Base-by-base conservation (phyloP, 768 basidiomycete species). In the Lyophyllum semitale region DNA sequence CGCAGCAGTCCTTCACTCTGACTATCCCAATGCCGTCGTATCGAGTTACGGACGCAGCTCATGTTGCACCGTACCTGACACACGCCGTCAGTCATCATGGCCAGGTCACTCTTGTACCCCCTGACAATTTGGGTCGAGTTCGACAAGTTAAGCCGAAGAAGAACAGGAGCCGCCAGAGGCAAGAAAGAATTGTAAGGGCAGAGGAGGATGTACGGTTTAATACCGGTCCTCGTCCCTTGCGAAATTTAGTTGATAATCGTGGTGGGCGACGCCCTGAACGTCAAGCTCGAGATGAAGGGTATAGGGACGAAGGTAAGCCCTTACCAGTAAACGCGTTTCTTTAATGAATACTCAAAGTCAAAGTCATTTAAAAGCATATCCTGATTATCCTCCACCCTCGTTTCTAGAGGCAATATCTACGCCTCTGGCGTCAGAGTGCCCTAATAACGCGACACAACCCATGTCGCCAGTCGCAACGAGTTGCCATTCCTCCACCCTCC, bases 361-460 rank as follows among this genome's bases (percentile, higher is more conserved):
- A 17, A 54, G 43, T 27, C 60, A 60, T 44, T 37, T 55, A 64
- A 62, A 78, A 68, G 70, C 62, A 68, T 76, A 76, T 44, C 82
- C 84, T 25, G 81, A 89, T 64, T 88, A 87, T 63, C 87, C 86
- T 7, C 90, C 90, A 12, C 89, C 90, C 25, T 83, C 88, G 12
- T 89, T 90, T 61, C 83, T 84, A 57, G 89, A 91, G 68, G 86
- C 86, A 4, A 83, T 80, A 33, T 78, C 76, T 8, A 76, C 78
- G 13, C 74, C 78, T 5, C 65, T 80, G 2, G 47, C 71, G 51
- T 78, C 66, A 55, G 71, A 32, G 63, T 62, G 75, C 71, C 49
- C 53, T 12, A 79, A 62, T 66, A 76, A 64, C 53, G 72, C 73
- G 22, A 78, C 76, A 53, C 53, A 46, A 37, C 58, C 60, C 29